Evolutionary conservation across 176 grass and related monocot species (phyloP).

Genomic region (Eragrostis curvula): DNA sequence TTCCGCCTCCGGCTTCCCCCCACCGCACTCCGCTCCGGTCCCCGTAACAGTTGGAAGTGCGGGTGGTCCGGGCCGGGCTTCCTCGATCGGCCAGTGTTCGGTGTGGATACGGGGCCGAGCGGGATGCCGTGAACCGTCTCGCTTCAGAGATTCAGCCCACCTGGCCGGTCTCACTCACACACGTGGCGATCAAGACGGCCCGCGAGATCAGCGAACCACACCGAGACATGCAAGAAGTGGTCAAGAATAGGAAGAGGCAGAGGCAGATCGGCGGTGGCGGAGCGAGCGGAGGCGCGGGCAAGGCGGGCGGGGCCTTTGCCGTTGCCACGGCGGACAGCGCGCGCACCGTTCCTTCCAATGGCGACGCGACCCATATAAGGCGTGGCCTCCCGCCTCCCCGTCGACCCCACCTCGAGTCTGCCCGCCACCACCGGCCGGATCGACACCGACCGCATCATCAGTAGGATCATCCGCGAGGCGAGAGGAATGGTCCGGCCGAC

Average conservation of each 20-base stretch:
- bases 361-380: conserved; percentile 42
- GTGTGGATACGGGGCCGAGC: no score
- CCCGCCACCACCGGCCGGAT: conserved; percentile 37
- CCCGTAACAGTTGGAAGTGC: background rate
- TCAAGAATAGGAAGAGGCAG: conserved; percentile 44
- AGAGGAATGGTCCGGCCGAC: conserved; percentile 14
- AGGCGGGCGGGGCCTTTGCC: conserved; percentile 31
- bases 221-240: conserved; percentile 12
- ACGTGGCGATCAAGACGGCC: background rate
- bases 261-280: conserved; percentile 37
- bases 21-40: background rate
- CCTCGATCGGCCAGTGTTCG: background rate
- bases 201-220: background rate
- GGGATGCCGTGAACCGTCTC: no score
- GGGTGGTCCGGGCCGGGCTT: background rate
- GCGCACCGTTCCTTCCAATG: conserved; percentile 43
- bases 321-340: conserved; percentile 35
- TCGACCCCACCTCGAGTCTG: conserved; percentile 28
- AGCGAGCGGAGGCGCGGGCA: conserved; percentile 55
- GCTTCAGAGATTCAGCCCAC: background rate
- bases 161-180: background rate
- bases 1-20: background rate
- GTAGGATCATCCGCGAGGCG: no score
- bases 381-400: background rate
- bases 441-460: background rate